Evolutionary conservation across 768 basidiomycete genomes (phyloP).

Genomic region (Auricularia heimuer): DNA sequence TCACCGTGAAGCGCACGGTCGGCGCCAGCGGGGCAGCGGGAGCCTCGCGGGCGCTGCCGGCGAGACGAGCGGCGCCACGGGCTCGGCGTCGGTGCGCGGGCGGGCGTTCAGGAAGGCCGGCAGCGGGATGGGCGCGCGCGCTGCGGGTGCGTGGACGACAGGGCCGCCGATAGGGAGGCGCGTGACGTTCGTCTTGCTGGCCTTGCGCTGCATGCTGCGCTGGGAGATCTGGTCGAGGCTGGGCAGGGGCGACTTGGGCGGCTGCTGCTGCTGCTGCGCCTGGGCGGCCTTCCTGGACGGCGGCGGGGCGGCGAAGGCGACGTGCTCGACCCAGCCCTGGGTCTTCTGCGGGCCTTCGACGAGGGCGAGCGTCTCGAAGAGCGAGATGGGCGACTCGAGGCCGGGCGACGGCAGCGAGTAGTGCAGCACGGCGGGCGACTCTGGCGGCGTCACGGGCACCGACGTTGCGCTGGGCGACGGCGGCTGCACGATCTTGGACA

Average conservation of each 20-base stretch:
- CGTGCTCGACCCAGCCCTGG: constrained; percentile 54
- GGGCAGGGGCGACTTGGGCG: constrained; percentile 33
- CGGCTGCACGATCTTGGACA: constrained; percentile 62
- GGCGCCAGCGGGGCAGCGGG: background rate
- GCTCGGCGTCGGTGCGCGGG: constrained; percentile 30
- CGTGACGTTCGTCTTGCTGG: constrained; percentile 5
- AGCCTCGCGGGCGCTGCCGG: constrained; percentile 25
- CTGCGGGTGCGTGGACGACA: constrained; percentile 27
- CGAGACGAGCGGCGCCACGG: constrained; percentile 41
- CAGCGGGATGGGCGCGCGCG: constrained; percentile 16
- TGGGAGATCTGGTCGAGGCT: constrained; percentile 68
- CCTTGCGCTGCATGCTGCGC: constrained; percentile 7
- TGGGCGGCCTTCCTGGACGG: background rate
- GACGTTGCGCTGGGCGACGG: constrained; percentile 49
- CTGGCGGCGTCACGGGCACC: constrained; percentile 55
- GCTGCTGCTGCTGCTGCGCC: background rate
- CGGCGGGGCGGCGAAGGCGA: constrained; percentile 35
- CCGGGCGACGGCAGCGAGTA: constrained; percentile 61
- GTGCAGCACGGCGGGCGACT: constrained; percentile 60
- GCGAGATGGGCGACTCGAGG: constrained; percentile 49
- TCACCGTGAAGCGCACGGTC: constrained; percentile 31
- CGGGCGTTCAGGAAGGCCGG: constrained; percentile 25
- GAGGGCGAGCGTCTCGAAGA: constrained; percentile 39
- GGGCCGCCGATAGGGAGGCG: constrained; percentile 28
- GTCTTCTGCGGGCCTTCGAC: constrained; percentile 18